Conservation (phyloP, 495 filamentous ascomycete species). For the Acidomyces sp. region DNA sequence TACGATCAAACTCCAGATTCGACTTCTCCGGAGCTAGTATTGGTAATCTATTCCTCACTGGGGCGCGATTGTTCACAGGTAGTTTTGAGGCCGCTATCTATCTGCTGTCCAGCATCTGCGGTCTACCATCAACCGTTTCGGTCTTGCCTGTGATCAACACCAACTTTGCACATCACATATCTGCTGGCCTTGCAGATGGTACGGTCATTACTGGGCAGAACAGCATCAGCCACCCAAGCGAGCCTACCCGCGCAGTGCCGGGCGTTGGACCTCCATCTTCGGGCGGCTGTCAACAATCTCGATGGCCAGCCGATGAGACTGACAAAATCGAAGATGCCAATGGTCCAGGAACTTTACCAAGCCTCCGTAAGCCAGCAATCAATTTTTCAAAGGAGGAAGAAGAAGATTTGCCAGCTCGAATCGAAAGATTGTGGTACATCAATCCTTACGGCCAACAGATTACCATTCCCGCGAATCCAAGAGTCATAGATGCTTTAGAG, state of each 20-base stretch:
- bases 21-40: slow-evolving; percentile 80
- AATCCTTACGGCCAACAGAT: slow-evolving; percentile 93
- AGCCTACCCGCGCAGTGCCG: slow-evolving; percentile 34
- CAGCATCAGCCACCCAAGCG: slow-evolving; percentile 74
- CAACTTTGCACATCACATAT: slow-evolving; percentile 90
- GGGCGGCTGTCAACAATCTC: slow-evolving; percentile 27
- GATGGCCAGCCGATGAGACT: slow-evolving; percentile 22
- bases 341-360: slow-evolving; percentile 70
- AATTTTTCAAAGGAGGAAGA: slow-evolving; percentile 60
- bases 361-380: slow-evolving; percentile 65
- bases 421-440: slow-evolving; percentile 87
- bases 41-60: slow-evolving; percentile 86
- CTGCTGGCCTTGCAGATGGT: slow-evolving; percentile 62
- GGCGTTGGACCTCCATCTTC: slow-evolving; percentile 6
- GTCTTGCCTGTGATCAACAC: slow-evolving; percentile 86
- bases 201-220: slow-evolving; percentile 83
- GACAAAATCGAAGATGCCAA: slow-evolving; percentile 67
- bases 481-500: slow-evolving; percentile 54
- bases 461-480: slow-evolving; percentile 62
- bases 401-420: slow-evolving; percentile 60
- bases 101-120: slow-evolving; percentile 53
- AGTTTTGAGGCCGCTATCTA: slow-evolving; percentile 32
- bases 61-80: slow-evolving; percentile 30
- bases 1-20: slow-evolving; percentile 65
- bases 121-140: slow-evolving; percentile 56